phyloP scores from a whole-genome alignment of 805 yeast genomes.

The Diddensiella transvaalensis region DNA sequence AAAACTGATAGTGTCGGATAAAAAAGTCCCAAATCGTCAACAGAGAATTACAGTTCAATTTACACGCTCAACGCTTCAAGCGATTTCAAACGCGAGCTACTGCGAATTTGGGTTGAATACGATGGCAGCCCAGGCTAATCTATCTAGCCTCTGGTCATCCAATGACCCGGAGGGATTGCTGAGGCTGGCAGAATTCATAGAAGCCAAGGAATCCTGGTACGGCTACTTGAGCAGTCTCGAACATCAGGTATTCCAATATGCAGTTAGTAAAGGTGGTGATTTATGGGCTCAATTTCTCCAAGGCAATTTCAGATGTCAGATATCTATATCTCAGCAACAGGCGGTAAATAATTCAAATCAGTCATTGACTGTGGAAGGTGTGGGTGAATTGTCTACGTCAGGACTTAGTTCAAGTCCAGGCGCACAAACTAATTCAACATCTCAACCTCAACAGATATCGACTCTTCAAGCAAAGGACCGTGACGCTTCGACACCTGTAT shows the following conservation, averaged over 20 bases:
- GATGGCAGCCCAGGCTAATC: conserved; percentile 8
- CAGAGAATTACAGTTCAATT: too few relatives aligned
- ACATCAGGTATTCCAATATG: conserved; percentile 35
- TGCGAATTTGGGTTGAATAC: neutral
- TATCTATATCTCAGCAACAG: conserved; percentile 11
- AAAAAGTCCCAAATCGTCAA: too few relatives aligned
- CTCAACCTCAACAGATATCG: conserved; percentile 2
- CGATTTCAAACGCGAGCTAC: too few relatives aligned
- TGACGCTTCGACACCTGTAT: neutral
- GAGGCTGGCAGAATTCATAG: conserved; percentile 27
- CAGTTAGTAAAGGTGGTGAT: conserved; percentile 29
- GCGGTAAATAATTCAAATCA: conserved; percentile 3
- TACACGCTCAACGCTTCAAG: too few relatives aligned
- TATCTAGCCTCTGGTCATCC: conserved; percentile 20
- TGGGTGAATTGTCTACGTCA: neutral
- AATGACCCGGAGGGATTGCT: conserved; percentile 19
- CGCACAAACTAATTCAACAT: neutral
- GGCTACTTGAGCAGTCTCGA: conserved; percentile 38
- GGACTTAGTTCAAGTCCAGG: conserved; percentile 3
- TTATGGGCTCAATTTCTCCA: conserved; percentile 34
- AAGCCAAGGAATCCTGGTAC: conserved; percentile 31
- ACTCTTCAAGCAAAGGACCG: conserved; percentile 2
- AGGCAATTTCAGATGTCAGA: conserved; percentile 29
- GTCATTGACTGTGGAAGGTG: neutral
- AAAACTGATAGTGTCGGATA: too few relatives aligned